Evolutionary conservation across 257 asterid genomes (phyloP).

Genomic region (Perilla frutescens): DNA sequence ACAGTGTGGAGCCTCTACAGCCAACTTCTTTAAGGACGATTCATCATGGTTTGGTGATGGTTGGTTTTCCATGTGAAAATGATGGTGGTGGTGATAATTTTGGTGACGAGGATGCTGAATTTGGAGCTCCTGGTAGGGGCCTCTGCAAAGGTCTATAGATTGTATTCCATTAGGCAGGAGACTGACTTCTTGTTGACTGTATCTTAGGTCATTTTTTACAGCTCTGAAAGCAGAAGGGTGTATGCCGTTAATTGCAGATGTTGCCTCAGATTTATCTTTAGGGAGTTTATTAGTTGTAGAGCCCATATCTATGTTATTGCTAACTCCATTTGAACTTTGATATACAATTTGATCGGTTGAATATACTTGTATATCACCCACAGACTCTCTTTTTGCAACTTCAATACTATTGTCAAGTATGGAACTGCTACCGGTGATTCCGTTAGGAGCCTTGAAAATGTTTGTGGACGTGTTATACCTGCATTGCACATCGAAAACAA

Average conservation of each 20-base stretch:
- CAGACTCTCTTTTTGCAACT: constrained; percentile 52
- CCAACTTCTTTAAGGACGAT: constrained; percentile 51
- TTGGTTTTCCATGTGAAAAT: constrained; percentile 46
- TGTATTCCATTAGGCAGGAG: constrained; percentile 46
- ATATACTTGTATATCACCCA: constrained; percentile 44
- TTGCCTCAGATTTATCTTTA: constrained; percentile 56
- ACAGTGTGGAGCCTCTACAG: constrained; percentile 52
- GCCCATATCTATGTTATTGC: constrained; percentile 64
- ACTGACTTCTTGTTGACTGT: constrained; percentile 43
- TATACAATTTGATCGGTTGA: constrained; percentile 46
- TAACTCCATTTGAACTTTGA: constrained; percentile 66
- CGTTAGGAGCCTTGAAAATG: constrained; percentile 54
- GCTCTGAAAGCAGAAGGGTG: constrained; percentile 57
- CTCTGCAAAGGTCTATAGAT: constrained; percentile 43
- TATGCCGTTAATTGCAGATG: constrained; percentile 52
- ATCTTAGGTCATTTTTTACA: constrained; percentile 49
- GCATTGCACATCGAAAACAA: constrained; percentile 38
- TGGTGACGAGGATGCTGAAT: constrained; percentile 48
- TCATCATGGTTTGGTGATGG: constrained; percentile 48
- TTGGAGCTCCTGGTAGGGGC: constrained; percentile 42
- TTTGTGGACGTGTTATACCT: constrained; percentile 74
- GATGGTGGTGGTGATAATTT: constrained; percentile 46
- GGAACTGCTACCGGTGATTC: constrained; percentile 51
- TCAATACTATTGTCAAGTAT: constrained; percentile 51
- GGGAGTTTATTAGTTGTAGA: constrained; percentile 62